Percentiles rank a stretch among this genome's conserved stretches.
Evolutionary conservation across 306 rosid species (phyloP).

Genomic region (Mucuna pruriens): DNA sequence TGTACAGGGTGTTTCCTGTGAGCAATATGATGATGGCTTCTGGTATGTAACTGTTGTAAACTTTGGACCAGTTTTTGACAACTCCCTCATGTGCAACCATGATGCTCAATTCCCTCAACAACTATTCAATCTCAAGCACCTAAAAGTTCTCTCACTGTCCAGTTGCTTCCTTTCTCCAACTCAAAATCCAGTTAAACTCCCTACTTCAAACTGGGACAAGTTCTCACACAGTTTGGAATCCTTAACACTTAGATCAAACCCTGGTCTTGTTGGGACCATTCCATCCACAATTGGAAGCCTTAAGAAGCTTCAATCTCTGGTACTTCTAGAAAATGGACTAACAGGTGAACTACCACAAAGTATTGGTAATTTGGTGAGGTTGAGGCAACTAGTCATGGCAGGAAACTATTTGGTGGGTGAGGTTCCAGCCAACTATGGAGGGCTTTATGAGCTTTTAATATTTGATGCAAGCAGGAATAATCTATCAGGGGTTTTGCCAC

Average conservation of each 20-base stretch:
- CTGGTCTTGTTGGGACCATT: constrained; percentile 55
- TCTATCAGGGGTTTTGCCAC: constrained; percentile 51
- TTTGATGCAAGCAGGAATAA: constrained; percentile 57
- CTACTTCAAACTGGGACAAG: constrained; percentile 53
- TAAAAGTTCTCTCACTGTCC: constrained; percentile 49
- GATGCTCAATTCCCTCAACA: constrained; percentile 46
- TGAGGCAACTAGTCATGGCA: constrained; percentile 55
- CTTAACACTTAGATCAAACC: constrained; percentile 57
- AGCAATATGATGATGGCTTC: constrained; percentile 51
- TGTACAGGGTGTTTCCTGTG: constrained; percentile 63
- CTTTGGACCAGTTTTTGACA: constrained; percentile 57
- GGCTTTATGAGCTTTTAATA: constrained; percentile 46
- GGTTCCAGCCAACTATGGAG: constrained; percentile 48
- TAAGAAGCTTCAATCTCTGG: constrained; percentile 53
- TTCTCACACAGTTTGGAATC: constrained; percentile 51
- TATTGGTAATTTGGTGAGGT: constrained; percentile 40
- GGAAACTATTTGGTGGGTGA: constrained; percentile 46
- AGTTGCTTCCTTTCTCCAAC: constrained; percentile 45
- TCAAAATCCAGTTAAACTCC: constrained; percentile 49
- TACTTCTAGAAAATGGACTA: constrained; percentile 52
- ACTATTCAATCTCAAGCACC: constrained; percentile 56
- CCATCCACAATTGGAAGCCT: constrained; percentile 52
- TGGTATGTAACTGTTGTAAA: constrained; percentile 53
- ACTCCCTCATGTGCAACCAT: constrained; percentile 47
- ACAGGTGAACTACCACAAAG: constrained; percentile 48